Percentiles rank a stretch among this genome's conserved stretches.
Evolutionary conservation across 257 asterid species (phyloP).

Genomic region (Ajuga chamaepitys): DNA sequence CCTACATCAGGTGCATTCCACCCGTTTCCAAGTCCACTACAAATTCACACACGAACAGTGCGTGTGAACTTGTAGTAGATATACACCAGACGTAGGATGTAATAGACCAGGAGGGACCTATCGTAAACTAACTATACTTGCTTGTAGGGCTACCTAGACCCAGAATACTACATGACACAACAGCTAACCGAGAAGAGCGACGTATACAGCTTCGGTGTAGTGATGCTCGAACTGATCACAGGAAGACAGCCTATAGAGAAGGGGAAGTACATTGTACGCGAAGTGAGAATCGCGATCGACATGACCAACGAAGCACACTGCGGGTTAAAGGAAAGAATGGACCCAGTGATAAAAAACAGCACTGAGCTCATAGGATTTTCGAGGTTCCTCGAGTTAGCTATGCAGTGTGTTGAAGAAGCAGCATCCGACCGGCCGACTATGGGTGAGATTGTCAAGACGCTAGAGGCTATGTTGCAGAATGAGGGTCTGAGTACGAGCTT

Average conservation of each 20-base stretch:
- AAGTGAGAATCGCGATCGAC: slow-evolving; percentile 46
- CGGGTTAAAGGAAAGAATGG: slow-evolving; percentile 52
- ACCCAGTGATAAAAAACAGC: slow-evolving; percentile 46
- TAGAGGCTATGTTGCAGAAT: slow-evolving; percentile 56
- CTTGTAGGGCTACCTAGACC: slow-evolving; percentile 83
- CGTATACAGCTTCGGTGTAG: slow-evolving; percentile 92
- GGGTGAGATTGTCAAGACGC: slow-evolving; percentile 69
- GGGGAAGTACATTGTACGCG: slow-evolving; percentile 84
- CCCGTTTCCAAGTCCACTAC: too few species aligned
- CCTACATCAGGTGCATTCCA: neutral
- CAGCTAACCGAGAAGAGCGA: slow-evolving; percentile 87
- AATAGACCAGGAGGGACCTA: too few species aligned
- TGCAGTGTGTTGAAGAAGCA: slow-evolving; percentile 90
- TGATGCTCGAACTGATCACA: slow-evolving; percentile 83
- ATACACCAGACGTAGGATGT: too few species aligned
- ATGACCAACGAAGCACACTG: slow-evolving; percentile 44
- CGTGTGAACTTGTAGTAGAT: too few species aligned
- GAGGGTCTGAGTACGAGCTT: slow-evolving; percentile 62
- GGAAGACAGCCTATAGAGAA: slow-evolving; percentile 79
- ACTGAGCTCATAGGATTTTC: slow-evolving; percentile 51
- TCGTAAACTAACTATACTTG: neutral
- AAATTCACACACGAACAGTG: too few species aligned
- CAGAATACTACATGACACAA: slow-evolving; percentile 92
- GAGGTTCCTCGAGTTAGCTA: slow-evolving; percentile 60
- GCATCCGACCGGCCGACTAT: slow-evolving; percentile 84